Conservation (phyloP, 371 early-diverging fungal species). For the Lichtheimia ornata region DNA sequence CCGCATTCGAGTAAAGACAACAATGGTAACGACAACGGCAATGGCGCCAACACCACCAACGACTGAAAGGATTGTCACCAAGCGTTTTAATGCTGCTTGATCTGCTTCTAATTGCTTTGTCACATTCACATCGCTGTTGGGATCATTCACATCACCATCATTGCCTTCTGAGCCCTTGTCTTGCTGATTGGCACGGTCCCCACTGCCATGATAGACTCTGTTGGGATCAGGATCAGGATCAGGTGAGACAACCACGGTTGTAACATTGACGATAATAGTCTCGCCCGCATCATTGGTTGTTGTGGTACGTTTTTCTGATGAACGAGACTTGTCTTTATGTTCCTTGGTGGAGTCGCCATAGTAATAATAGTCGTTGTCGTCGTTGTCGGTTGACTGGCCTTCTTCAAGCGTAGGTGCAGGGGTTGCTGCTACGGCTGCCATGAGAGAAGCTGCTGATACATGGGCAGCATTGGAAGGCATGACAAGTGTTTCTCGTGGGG, state of each 20-base stretch:
- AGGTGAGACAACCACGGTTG: slow-evolving; percentile 17
- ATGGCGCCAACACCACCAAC: slow-evolving; percentile 23
- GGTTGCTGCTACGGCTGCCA: no score
- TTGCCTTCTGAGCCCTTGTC: background rate
- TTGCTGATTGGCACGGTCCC: slow-evolving; percentile 13
- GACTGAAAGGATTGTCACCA: slow-evolving; percentile 25
- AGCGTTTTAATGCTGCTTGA: slow-evolving; percentile 21
- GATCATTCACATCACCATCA: background rate
- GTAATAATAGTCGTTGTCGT: no score
- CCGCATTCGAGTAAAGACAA: slow-evolving; percentile 22
- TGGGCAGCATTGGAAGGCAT: no score
- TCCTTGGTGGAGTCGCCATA: no score
- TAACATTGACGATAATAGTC: slow-evolving; percentile 14
- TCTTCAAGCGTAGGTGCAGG: no score
- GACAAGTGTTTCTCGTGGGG: no score
- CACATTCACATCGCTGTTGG: slow-evolving; percentile 11
- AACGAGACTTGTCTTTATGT: no score
- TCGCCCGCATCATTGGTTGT: slow-evolving; percentile 8
- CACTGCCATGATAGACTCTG: slow-evolving; percentile 12
- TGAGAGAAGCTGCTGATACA: no score
- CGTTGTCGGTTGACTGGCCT: no score
- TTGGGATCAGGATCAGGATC: slow-evolving; percentile 18
- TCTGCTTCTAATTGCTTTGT: slow-evolving; percentile 21
- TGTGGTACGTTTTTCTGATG: background rate
- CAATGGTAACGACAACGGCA: slow-evolving; percentile 22